Evolutionary conservation across 2,329 filamentous ascomycete species (phyloP).

Genomic region (Penicillium olsonii): DNA sequence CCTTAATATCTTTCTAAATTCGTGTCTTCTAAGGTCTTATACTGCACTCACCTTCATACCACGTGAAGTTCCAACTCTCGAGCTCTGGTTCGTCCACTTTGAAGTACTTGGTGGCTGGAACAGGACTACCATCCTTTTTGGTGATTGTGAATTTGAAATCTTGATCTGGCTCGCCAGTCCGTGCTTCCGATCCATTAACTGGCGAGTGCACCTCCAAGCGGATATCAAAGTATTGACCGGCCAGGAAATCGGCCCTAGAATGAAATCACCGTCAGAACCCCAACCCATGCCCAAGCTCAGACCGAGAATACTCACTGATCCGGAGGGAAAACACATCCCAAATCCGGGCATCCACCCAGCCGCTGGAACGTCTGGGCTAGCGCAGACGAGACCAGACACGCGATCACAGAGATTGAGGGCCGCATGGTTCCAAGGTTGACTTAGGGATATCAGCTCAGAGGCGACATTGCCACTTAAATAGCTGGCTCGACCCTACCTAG

Average conservation of each 20-base stretch:
- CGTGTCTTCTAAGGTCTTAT: background rate
- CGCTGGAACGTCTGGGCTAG: slow-evolving; percentile 58
- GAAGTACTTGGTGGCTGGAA: slow-evolving; percentile 68
- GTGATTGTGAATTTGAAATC: slow-evolving; percentile 74
- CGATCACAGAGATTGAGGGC: slow-evolving; percentile 22
- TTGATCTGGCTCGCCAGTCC: slow-evolving; percentile 65
- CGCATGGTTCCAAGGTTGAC: too few relatives aligned
- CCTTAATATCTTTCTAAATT: slow-evolving; percentile 11
- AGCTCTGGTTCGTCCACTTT: slow-evolving; percentile 68
- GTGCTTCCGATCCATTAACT: slow-evolving; percentile 78
- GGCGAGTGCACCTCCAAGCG: slow-evolving; percentile 80
- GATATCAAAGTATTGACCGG: slow-evolving; percentile 82
- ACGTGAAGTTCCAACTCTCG: slow-evolving; percentile 81
- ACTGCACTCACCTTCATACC: slow-evolving; percentile 69
- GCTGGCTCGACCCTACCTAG: too few relatives aligned
- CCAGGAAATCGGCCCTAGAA: slow-evolving; percentile 71
- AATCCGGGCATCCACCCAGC: slow-evolving; percentile 56
- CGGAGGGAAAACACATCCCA: slow-evolving; percentile 60
- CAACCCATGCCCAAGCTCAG: too few relatives aligned
- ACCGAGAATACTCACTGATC: slow-evolving; percentile 57
- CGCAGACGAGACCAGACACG: slow-evolving; percentile 28
- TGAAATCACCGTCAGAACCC: background rate
- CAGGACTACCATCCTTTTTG: slow-evolving; percentile 59
- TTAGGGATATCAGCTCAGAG: background rate
- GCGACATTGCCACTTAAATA: background rate